Evolutionary conservation across 495 filamentous ascomycete species (phyloP).

Genomic region (Xylaria sp.): DNA sequence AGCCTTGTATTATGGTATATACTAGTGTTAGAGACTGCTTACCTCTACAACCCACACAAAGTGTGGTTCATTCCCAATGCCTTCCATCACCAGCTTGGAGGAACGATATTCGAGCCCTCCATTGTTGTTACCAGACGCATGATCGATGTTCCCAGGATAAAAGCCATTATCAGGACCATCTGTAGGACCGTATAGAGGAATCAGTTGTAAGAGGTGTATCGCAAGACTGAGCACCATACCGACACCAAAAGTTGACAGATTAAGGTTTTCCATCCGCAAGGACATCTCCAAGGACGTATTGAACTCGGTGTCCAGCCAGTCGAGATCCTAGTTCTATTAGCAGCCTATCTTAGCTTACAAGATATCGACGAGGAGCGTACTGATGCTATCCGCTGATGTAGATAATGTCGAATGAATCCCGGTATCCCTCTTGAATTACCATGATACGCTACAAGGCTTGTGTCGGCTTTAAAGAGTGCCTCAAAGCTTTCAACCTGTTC

Average conservation of each 20-base stretch:
- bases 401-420: not conserved
- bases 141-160: not conserved
- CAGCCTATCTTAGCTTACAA: not conserved
- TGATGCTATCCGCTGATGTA: not conserved
- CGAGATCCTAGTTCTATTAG: not conserved
- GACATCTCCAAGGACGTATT: not conserved
- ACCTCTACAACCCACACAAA: not conserved
- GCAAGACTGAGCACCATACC: not conserved
- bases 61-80: not conserved
- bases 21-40: not conserved
- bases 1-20: not conserved
- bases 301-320: not conserved
- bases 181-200: not conserved
- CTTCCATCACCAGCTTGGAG: slow-evolving; percentile 3
- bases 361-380: not conserved
- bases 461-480: not conserved
- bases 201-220: not conserved
- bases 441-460: not conserved
- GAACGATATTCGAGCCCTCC: not conserved
- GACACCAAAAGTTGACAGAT: not conserved
- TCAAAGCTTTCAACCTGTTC: not conserved
- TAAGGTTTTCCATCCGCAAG: not conserved
- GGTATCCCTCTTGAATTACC: not conserved
- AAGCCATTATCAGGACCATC: not conserved
- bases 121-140: not conserved